Conservation (phyloP, 2,329 filamentous ascomycete genomes). For the Neonectria ditissima region DNA sequence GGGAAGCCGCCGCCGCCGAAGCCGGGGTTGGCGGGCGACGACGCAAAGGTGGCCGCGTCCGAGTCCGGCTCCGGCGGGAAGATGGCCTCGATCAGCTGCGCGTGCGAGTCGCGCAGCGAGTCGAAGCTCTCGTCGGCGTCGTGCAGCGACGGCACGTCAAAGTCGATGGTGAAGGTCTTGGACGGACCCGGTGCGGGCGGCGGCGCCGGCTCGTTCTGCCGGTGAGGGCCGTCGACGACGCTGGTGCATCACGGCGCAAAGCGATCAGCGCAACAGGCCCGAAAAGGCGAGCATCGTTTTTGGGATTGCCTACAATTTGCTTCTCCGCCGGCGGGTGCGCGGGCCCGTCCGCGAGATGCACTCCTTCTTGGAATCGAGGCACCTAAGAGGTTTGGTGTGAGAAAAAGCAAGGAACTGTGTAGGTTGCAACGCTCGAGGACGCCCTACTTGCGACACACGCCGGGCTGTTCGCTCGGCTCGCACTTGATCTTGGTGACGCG, state of each 20-base stretch:
- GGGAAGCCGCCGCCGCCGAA: slow-evolving; percentile 42
- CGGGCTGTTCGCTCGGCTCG: slow-evolving; percentile 58
- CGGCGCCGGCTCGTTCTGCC: slow-evolving; percentile 44
- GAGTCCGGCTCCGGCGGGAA: slow-evolving; percentile 47
- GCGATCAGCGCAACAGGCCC: slow-evolving; percentile 3
- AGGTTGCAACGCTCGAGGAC: neutral
- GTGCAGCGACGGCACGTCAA: slow-evolving; percentile 56
- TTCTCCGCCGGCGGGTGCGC: slow-evolving; percentile 60
- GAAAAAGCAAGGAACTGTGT: too few species aligned
- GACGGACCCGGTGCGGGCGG: slow-evolving; percentile 52
- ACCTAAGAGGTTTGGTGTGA: slow-evolving; percentile 54
- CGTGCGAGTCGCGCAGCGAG: slow-evolving; percentile 57
- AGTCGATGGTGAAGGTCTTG: slow-evolving; percentile 66
- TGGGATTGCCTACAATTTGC: slow-evolving; percentile 55
- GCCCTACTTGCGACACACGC: slow-evolving; percentile 64
- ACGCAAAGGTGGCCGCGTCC: slow-evolving; percentile 29
- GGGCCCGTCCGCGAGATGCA: slow-evolving; percentile 64
- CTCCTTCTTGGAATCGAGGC: slow-evolving; percentile 64
- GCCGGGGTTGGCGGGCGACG: slow-evolving; percentile 31
- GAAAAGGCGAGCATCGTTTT: too few species aligned
- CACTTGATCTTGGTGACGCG: slow-evolving; percentile 66
- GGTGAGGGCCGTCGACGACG: slow-evolving; percentile 38
- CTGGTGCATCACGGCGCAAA: slow-evolving; percentile 15
- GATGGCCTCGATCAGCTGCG: slow-evolving; percentile 55
- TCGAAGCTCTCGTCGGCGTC: slow-evolving; percentile 57